Conservation (phyloP, 768 basidiomycete genomes). For the Rhizopogon vulgaris region DNA sequence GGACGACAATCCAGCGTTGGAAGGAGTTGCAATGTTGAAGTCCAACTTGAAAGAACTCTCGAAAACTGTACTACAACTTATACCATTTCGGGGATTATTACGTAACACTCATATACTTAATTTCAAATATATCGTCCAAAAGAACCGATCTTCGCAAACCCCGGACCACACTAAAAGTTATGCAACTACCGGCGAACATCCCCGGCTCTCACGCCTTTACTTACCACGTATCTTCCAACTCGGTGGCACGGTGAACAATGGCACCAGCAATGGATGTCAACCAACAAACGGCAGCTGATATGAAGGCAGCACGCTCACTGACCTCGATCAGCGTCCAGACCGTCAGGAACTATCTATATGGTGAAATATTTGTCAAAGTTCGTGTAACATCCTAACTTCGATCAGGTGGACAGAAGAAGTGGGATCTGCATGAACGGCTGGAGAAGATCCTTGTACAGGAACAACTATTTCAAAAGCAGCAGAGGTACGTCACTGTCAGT, state of each 20-base stretch:
- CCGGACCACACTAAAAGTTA: no score
- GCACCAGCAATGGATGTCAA: conserved; percentile 24
- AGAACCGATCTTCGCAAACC: no score
- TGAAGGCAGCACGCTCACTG: conserved; percentile 41
- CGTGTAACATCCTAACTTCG: neutral
- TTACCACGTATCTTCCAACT: neutral
- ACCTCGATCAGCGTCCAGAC: conserved; percentile 36
- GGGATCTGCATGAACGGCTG: conserved; percentile 42
- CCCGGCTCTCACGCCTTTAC: neutral
- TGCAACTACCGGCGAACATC: no score
- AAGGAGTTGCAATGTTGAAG: neutral
- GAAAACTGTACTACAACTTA: conserved; percentile 3
- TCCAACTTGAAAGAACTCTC: neutral
- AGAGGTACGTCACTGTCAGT: conserved; percentile 32
- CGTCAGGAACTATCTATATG: conserved; percentile 46
- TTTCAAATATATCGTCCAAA: no score
- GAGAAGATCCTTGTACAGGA: conserved; percentile 45
- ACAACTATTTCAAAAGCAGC: conserved; percentile 52
- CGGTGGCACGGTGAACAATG: neutral
- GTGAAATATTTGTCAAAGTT: conserved; percentile 26
- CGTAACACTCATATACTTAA: neutral
- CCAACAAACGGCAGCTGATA: conserved; percentile 45
- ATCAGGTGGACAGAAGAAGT: conserved; percentile 43
- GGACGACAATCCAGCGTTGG: neutral
- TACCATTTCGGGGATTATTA: conserved; percentile 4